These are phyloP conservation scores for Suhomyces coccinellae DNA, from an alignment of 1,139 yeast genomes.

Conservation along the genomic window DNA sequence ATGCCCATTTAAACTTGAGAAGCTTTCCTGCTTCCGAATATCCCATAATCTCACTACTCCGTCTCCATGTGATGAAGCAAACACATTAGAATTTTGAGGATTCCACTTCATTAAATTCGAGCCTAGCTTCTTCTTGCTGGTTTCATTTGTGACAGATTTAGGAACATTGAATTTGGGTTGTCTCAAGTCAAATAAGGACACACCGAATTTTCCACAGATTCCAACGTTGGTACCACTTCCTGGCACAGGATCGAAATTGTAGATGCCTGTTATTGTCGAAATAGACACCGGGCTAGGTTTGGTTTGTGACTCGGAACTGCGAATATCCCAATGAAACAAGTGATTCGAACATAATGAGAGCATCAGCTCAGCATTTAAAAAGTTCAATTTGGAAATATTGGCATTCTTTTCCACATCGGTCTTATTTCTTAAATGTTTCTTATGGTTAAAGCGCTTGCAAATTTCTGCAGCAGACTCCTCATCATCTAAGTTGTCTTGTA, in stretches of 20 bases:
- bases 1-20: conserved; percentile 59
- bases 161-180: conserved; percentile 41
- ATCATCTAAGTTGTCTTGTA: conserved; percentile 23
- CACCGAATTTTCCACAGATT: conserved; percentile 68
- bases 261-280: conserved; percentile 51
- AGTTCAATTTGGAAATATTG: conserved; percentile 29
- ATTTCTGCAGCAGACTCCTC: conserved; percentile 63
- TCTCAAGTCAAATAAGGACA: conserved; percentile 68
- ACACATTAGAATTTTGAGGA: conserved; percentile 54
- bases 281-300: conserved; percentile 52
- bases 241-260: conserved; percentile 53
- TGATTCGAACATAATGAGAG: conserved; percentile 62
- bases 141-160: conserved; percentile 15
- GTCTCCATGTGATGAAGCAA: conserved; percentile 68
- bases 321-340: conserved; percentile 71
- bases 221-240: conserved; percentile 42
- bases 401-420: conserved; percentile 21
- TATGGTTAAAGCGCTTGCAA: conserved; percentile 71
- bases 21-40: conserved; percentile 58
- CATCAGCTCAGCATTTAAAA: conserved; percentile 27
- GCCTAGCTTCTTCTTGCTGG: conserved; percentile 22
- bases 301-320: conserved; percentile 47
- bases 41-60: conserved; percentile 73
- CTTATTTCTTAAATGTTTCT: conserved; percentile 50
- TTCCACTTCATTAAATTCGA: conserved; percentile 56